Evolutionary conservation across 352 stramenopile species (phyloP), one percentile per base, ranked within the genome.

Genomic region (Pythium dissimile): DNA sequence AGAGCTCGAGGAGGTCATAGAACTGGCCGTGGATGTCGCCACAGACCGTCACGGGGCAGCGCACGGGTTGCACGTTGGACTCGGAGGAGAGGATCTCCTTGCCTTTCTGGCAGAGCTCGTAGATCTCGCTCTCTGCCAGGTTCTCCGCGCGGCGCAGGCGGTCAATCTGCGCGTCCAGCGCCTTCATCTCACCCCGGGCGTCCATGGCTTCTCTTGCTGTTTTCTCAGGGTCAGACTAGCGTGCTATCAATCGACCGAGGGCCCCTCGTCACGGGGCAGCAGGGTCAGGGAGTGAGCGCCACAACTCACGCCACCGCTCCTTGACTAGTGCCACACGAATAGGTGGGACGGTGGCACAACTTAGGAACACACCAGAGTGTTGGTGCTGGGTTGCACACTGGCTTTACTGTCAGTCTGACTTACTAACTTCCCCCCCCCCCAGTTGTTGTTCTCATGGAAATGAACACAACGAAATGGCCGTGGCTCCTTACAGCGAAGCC

Each of bases 1-100:
- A 95, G 32, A 95, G 80, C 72, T 95, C 86, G 35, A 93, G 64
- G 52, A 95, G 68, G 66, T 95, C 86, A 69, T 93, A 95, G 52
- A 95, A 95, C 67, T 95, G 86, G 23, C 86, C 86, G 66, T 95
- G 86, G 65, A 95, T 95, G 71, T 95, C 86, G 18, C 86, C 86
- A 47, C 84, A 94, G 24, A 94, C 84, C 12, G 84, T 95, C 57
- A 95, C 86, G 57, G 86, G 86, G 54, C 86, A 95, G 8, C 68
- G 69, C 56, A 95, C 84, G 24, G 84, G 83, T 72, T 94, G 84
- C 46, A 95, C 86, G 66, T 95, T 95, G 23, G 75, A 88, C 72
- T 95, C 86, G 54, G 76, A 61, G 31, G 78, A 66, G 42, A 95
- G 72, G 54, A 95, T 95, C 71, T 95, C 86, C 79, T 94, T 94